Base-by-base conservation (phyloP, 179 eudicot genomes). In the Sideroxylon spinosum region DNA sequence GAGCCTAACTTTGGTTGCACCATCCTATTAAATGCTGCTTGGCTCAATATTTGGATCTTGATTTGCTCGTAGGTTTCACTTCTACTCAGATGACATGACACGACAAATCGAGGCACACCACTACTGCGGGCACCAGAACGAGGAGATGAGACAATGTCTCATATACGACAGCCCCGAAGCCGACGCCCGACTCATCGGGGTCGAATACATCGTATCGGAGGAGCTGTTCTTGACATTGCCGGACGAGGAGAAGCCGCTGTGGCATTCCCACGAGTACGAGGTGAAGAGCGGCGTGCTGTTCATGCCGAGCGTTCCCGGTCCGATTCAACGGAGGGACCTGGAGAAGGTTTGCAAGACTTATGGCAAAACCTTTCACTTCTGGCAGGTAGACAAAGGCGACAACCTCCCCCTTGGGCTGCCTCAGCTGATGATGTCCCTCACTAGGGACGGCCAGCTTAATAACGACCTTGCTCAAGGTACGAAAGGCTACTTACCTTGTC, bases 51-150 rank as follows among this genome's bases (percentile, higher is more conserved):
- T 23, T 23, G 10, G 0, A 14, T 9, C 1, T 59, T 19, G 22
- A 29, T 13, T 8, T 22, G 6, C 19, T 37, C 44, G 9, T 49
- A 92, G 97, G 70, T 93, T 93, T 74, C 98, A 95, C 70, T 90
- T 91, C 80, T 95, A 93, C 46, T 92, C 89, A 0, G 71, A 95
- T 76, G 98, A 95, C 86, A 95, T 93, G 99, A 90, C 92, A 0
- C 80, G 97, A 16, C 99, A 95, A 83, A 89, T 95, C 9, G 98
- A 93, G 75, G 98, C 98, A 7, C 99, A 95, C 88, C 99, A 95
- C 86, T 95, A 79, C 82, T 93, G 97, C 68, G 90, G 91, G n/a
- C 95, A 90, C 84, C 93, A 79, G 68, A 95, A 95, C 82, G 97
- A 95, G 77, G 98, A 95, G 78, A 78, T 95, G 91, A 76, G 95